Percentiles rank a stretch among this genome's conserved stretches.
These are phyloP conservation scores for Yarrowia yakushimensis DNA, from an alignment of 805 yeast genomes.

Conservation along the genomic window DNA sequence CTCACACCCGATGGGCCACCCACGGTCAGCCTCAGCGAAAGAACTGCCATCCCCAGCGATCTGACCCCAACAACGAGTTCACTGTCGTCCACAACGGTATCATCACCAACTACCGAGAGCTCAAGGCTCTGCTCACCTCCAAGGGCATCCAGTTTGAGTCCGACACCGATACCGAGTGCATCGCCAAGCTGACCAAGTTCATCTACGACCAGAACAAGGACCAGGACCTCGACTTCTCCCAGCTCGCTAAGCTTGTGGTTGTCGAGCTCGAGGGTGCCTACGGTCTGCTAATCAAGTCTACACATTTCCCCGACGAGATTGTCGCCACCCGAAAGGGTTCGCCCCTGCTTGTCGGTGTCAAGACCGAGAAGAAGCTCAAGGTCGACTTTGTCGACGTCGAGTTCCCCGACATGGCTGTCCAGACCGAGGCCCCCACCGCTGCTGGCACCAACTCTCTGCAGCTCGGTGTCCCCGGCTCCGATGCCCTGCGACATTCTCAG, in stretches of 20 bases:
- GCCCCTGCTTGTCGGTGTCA: conserved; percentile 94
- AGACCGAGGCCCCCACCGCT: conserved; percentile 25
- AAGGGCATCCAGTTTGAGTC: conserved; percentile 83
- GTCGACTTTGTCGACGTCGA: conserved; percentile 98
- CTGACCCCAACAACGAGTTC: conserved; percentile 79
- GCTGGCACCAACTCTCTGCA: conserved; percentile 30
- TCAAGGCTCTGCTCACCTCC: conserved; percentile 71
- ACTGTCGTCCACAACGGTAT: conserved; percentile 97
- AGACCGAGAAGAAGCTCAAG: conserved; percentile 89
- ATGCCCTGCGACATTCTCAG: conserved; percentile 78
- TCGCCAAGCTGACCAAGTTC: conserved; percentile 91
- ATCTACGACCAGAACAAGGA: conserved; percentile 80
- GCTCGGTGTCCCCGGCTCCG: conserved; percentile 56
- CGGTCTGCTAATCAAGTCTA: conserved; percentile 88
- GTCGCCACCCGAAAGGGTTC: conserved; percentile 98
- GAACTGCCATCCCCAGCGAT: conserved; percentile 96
- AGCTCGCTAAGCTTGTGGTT: conserved; percentile 86
- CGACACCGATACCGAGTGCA: conserved; percentile 97
- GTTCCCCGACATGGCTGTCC: conserved; percentile 60
- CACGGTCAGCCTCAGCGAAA: conserved; percentile 86
- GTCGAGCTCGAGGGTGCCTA: conserved; percentile 96
- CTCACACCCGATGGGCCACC: conserved; percentile 99
- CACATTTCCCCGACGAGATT: conserved; percentile 91
- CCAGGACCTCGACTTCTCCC: conserved; percentile 75
- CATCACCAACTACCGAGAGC: conserved; percentile 90